Conservation (phyloP, 2,329 filamentous ascomycete species). For the Colletotrichum sp. region DNA sequence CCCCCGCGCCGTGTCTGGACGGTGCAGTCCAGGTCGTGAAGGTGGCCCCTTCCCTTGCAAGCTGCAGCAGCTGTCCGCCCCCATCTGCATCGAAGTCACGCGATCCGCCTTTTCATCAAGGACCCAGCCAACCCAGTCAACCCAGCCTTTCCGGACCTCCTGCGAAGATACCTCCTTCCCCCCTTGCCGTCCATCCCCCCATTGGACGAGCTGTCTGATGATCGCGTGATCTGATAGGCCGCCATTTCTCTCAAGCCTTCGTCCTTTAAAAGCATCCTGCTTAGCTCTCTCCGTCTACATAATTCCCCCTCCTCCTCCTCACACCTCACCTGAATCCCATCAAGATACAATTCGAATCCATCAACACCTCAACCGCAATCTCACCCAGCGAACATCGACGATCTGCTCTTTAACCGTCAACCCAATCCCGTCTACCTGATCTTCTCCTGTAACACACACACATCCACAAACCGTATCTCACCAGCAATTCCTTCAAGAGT, state of each 20-base stretch:
- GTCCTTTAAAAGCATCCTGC: slow-evolving; percentile 15
- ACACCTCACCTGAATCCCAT: not conserved
- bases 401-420: not conserved
- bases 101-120: slow-evolving; percentile 20
- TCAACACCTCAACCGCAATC: slow-evolving; percentile 3
- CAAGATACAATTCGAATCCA: not conserved
- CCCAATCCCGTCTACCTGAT: not conserved
- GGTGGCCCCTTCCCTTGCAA: slow-evolving; percentile 14
- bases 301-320: not conserved
- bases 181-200: not conserved
- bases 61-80: not conserved
- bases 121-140: not conserved
- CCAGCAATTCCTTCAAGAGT: slow-evolving; percentile 16
- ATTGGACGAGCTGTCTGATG: slow-evolving; percentile 21
- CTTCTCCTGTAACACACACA: not conserved
- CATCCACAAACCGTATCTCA: not conserved
- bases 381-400: not conserved
- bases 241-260: slow-evolving; percentile 5
- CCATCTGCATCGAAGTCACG: slow-evolving; percentile 27
- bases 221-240: slow-evolving; percentile 25
- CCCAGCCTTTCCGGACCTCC: slow-evolving; percentile 14
- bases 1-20: not conserved
- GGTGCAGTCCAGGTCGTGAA: not conserved
- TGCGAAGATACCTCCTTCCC: not conserved
- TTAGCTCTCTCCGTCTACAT: slow-evolving; percentile 15